Percentiles rank a stretch among this genome's conserved stretches.
Evolutionary conservation across 2,329 filamentous ascomycete species (phyloP).

Genomic region (Graphilbum sp.): DNA sequence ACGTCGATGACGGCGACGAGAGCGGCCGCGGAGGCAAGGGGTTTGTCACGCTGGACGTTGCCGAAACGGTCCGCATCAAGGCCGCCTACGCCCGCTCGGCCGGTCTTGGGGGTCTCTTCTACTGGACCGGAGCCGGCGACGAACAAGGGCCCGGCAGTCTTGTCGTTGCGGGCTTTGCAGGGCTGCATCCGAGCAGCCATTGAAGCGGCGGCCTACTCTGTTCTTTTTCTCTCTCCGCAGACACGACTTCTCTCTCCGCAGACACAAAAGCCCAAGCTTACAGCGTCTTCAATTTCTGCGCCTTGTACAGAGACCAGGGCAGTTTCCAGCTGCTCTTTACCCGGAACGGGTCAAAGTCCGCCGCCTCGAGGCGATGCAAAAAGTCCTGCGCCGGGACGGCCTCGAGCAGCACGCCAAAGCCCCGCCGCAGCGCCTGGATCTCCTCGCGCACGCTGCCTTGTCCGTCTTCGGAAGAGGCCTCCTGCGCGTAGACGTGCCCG

Average conservation of each 20-base stretch:
- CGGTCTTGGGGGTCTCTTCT: constrained; percentile 46
- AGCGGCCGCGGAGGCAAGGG: constrained; percentile 12
- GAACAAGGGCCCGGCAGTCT: constrained; percentile 35
- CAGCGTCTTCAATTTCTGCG: constrained; percentile 18
- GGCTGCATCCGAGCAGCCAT: constrained; percentile 16
- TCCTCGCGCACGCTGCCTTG: constrained; percentile 20
- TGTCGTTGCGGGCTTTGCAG: constrained; percentile 41
- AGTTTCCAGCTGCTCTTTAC: constrained; percentile 60
- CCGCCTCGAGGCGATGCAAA: constrained; percentile 58
- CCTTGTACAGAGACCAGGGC: constrained; percentile 56
- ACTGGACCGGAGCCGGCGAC: constrained; percentile 52
- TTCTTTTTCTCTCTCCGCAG: too few species aligned
- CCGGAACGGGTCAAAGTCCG: constrained; percentile 71
- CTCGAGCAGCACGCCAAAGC: constrained; percentile 68
- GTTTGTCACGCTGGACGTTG: constrained; percentile 49
- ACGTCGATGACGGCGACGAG: constrained; percentile 20
- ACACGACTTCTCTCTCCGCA: too few species aligned
- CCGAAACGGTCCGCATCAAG: constrained; percentile 42
- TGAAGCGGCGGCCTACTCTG: too few species aligned
- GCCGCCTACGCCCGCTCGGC: constrained; percentile 38
- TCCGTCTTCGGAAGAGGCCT: constrained; percentile 9
- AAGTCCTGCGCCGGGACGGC: constrained; percentile 65
- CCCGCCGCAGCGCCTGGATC: constrained; percentile 34
- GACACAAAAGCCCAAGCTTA: background rate
- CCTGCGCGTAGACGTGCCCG: constrained; percentile 37